Evolutionary conservation across 2,329 filamentous ascomycete genomes (phyloP), one percentile per base, ranked within the genome.

Genomic region (Plectosphaerella cucumerina): DNA sequence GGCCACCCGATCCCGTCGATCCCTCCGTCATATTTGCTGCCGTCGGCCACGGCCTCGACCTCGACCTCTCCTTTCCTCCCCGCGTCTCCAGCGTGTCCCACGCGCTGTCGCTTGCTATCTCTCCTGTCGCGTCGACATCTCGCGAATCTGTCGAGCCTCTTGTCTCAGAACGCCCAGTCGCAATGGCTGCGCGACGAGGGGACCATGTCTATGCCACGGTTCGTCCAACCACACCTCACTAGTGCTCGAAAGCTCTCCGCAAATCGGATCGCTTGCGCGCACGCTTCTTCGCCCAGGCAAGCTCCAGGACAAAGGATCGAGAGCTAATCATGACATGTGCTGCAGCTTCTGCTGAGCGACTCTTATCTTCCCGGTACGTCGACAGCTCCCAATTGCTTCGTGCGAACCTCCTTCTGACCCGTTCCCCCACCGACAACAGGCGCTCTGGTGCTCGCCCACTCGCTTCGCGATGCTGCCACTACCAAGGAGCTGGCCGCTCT

Each of bases 381-480:
- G n/a, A 54, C 47, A n/a, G n/a, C 42, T 49, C 49, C 44, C 47
- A 21, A 45, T 23, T 43, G 53, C 49, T 21, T 57, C 60, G 52
- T 34, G 47, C 43, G 21, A 20, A 57, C 3, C 45, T 58, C 5
- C 10, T 23, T 42, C 37, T 44, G 44, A 14, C 20, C 22, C n/a
- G n/a, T n/a, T n/a, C n/a, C n/a, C 12, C 17, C 31, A 15, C 17
- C 43, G 37, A 18, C 33, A n/a, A 35, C 59, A 96, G 93, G 94
- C 68, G 93, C 92, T 53, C 84, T 94, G 60, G 92, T 99, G 44
- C 84, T 99, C 57, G 92, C 91, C 55, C 92, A 97, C 74, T 97
- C 94, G 33, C 76, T 99, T 51, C 88, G 90, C 70, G 94, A 99
- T 85, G 87, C 85, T 61, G 90, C 90, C 51, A 90, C 92, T 35